Evolutionary conservation across 2,329 filamentous ascomycete species (phyloP).

Genomic region (Didymella segeticola): DNA sequence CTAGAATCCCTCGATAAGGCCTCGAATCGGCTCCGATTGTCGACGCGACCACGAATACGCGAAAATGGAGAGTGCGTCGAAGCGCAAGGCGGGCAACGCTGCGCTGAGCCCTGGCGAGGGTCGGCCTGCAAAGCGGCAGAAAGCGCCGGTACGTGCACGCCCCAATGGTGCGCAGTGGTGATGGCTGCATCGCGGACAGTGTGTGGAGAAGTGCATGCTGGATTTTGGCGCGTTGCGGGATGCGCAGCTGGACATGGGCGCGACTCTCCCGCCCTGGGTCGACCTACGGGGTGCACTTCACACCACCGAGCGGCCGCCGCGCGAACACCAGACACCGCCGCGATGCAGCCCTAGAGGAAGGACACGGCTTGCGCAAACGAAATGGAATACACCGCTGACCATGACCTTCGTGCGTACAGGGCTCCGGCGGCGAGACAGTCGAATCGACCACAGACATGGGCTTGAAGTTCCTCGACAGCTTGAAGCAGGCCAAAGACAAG

Average conservation of each 20-base stretch:
- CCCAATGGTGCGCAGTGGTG: conserved; percentile 24
- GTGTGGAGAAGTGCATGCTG: conserved; percentile 6
- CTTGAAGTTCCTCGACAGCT: conserved; percentile 74
- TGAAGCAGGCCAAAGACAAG: conserved; percentile 81
- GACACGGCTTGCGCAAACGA: not conserved
- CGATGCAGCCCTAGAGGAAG: conserved; percentile 23
- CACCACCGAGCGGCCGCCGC: conserved; percentile 32
- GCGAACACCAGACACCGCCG: conserved; percentile 6
- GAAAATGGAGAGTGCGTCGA: conserved; percentile 55
- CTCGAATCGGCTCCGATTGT: conserved; percentile 26
- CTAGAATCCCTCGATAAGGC: conserved; percentile 17
- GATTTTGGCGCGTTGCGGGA: conserved; percentile 34
- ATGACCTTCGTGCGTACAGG: conserved; percentile 36
- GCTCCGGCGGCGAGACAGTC: conserved; percentile 59
- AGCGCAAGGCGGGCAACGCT: conserved; percentile 62
- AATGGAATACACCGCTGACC: conserved; percentile 32
- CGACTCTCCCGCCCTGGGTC: conserved; percentile 40
- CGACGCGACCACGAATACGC: conserved; percentile 40
- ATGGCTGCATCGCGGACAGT: conserved; percentile 12
- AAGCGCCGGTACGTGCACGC: conserved; percentile 62
- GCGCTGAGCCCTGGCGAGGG: conserved; percentile 59
- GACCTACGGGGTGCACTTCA: conserved; percentile 37
- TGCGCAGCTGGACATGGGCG: conserved; percentile 38
- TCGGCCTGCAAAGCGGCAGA: conserved; percentile 65
- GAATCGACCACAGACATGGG: conserved; percentile 76